A percentile compares a stretch with the other conserved stretches of the same genome.
Conservation (phyloP, 306 rosid species). For the Cyclanthera cordifolia region DNA sequence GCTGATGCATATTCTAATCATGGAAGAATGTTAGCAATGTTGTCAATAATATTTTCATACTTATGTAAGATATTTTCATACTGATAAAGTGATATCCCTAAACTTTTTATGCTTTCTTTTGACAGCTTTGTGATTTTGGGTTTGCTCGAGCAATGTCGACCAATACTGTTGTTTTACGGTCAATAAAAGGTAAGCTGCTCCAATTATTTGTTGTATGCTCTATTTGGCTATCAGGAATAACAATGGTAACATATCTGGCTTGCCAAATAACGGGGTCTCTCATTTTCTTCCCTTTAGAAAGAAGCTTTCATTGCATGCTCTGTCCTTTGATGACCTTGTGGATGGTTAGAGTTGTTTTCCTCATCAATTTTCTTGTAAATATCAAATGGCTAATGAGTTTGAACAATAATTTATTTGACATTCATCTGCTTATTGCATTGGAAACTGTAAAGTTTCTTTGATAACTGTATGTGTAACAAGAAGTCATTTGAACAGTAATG, state of each 20-base stretch:
- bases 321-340: not conserved
- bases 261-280: not conserved
- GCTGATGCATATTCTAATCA: not conserved
- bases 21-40: not conserved
- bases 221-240: conserved; percentile 1
- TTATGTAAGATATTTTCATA: not conserved
- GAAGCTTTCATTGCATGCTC: not conserved
- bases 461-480: not conserved
- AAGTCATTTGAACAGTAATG: not conserved
- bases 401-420: not conserved
- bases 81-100: not conserved
- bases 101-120: conserved; percentile 10
- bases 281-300: not conserved
- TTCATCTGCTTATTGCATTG: not conserved
- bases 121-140: conserved; percentile 95
- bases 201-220: conserved; percentile 12
- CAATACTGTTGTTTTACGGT: conserved; percentile 87
- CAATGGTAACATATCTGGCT: not conserved
- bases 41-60: not conserved
- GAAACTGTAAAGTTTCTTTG: conserved; percentile 4
- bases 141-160: conserved; percentile 99
- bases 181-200: conserved; percentile 68
- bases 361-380: not conserved
- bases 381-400: conserved; percentile 1
- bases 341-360: not conserved